These are phyloP conservation scores for Melampsora americana DNA, from an alignment of 1,284 basidiomycete species.

Conservation along the genomic window DNA sequence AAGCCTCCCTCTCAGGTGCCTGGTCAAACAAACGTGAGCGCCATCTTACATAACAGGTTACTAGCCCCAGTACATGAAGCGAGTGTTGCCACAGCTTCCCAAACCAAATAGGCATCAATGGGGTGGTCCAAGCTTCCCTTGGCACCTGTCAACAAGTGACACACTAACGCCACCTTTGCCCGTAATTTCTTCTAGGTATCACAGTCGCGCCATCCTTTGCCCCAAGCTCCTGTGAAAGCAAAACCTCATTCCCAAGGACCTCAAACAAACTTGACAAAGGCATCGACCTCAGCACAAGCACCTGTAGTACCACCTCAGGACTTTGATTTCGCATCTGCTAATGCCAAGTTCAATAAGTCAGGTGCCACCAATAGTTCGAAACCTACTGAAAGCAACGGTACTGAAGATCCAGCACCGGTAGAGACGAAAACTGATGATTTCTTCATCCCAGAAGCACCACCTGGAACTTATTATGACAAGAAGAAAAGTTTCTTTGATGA, in stretches of 20 bases:
- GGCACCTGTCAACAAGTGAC: neutral
- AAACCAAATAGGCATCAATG: neutral
- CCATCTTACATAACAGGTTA: too few species aligned
- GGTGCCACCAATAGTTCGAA: neutral
- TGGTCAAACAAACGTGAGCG: too few species aligned
- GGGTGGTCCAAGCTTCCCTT: neutral
- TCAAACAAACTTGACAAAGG: conserved; percentile 7
- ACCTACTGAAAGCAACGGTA: conserved; percentile 2
- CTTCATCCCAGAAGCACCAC: conserved; percentile 31
- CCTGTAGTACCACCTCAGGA: conserved; percentile 32
- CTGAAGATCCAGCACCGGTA: neutral
- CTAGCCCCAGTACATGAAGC: too few species aligned
- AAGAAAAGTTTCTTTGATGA: conserved; percentile 44
- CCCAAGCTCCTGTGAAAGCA: conserved; percentile 13
- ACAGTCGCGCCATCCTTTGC: conserved; percentile 21
- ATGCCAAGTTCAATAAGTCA: conserved; percentile 34
- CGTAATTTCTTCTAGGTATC: conserved; percentile 1
- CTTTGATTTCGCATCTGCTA: conserved; percentile 36
- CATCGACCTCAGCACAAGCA: neutral
- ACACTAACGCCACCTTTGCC: neutral
- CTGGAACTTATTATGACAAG: conserved; percentile 38
- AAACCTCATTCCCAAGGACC: conserved; percentile 2
- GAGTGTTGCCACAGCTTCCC: too few species aligned
- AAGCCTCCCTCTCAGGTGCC: too few species aligned
- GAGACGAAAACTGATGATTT: conserved; percentile 18